Evolutionary conservation across 129 eudicot species (phyloP).

Genomic region (Chrysanthemum seticuspe): DNA sequence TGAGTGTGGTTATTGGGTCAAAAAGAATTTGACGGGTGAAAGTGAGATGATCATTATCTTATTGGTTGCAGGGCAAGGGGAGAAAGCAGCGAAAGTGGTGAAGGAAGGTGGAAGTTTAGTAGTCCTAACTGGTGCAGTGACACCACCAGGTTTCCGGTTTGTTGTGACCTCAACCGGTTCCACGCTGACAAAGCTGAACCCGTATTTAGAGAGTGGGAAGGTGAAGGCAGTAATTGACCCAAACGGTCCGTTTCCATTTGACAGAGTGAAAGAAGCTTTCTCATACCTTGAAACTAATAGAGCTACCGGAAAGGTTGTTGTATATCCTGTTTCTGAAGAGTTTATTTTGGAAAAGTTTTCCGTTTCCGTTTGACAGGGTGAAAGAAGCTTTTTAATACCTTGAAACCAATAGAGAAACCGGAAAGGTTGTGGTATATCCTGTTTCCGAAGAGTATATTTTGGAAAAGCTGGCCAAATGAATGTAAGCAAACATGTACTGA

Average conservation of each 20-base stretch:
- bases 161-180: slow-evolving; percentile 37
- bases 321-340: slow-evolving; percentile 40
- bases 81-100: slow-evolving; percentile 41
- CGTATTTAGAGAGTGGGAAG: slow-evolving; percentile 36
- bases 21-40: not conserved
- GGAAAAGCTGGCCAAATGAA: slow-evolving; percentile 28
- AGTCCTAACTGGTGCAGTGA: slow-evolving; percentile 34
- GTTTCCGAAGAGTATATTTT: slow-evolving; percentile 33
- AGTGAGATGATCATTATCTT: not conserved
- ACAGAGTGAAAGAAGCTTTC: slow-evolving; percentile 42
- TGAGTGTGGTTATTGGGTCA: not conserved
- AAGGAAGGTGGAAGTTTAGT: slow-evolving; percentile 45
- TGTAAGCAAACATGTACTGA: slow-evolving; percentile 29
- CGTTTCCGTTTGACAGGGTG: slow-evolving; percentile 38
- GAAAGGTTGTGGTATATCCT: slow-evolving; percentile 47
- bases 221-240: slow-evolving; percentile 41
- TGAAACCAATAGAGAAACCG: slow-evolving; percentile 33
- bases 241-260: slow-evolving; percentile 40
- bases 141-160: slow-evolving; percentile 43
- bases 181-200: slow-evolving; percentile 32
- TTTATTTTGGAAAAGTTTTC: slow-evolving; percentile 30
- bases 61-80: slow-evolving; percentile 39
- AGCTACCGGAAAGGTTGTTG: slow-evolving; percentile 45
- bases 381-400: slow-evolving; percentile 44
- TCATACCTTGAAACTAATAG: slow-evolving; percentile 35